A percentile compares a stretch with the other conserved stretches of the same genome.
phyloP scores from a whole-genome alignment of 2,329 filamentous ascomycete genomes.

The Claviceps humidiphila region DNA sequence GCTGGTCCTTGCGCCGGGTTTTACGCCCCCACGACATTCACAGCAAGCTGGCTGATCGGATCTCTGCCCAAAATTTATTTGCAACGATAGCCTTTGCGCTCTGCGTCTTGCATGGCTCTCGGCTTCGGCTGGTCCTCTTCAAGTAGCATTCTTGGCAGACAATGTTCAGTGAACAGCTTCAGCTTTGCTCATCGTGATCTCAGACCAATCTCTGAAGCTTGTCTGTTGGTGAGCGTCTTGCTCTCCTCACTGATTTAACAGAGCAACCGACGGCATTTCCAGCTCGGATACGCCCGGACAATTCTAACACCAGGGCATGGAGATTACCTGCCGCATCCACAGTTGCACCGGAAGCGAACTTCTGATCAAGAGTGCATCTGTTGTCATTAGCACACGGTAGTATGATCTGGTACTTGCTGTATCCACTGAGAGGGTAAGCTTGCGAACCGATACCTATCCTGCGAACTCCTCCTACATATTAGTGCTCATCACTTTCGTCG shows the following conservation, averaged over 20 bases:
- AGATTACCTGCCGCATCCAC: background rate
- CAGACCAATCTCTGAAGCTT: background rate
- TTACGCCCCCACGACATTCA: background rate
- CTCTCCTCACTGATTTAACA: background rate
- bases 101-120: background rate
- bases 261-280: background rate
- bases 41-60: background rate
- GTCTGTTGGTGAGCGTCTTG: background rate
- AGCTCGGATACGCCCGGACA: background rate
- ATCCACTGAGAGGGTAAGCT: slow-evolving; percentile 7
- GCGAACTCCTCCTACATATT: background rate
- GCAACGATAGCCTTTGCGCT: background rate
- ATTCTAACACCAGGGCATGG: background rate
- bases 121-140: background rate
- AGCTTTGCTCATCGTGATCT: background rate
- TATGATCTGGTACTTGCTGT: slow-evolving; percentile 7
- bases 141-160: background rate
- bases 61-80: background rate
- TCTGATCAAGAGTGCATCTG: background rate
- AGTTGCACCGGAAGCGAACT: background rate
- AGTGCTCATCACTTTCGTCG: background rate
- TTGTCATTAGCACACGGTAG: background rate
- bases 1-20: background rate
- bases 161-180: background rate
- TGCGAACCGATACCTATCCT: background rate